Evolutionary conservation across 2,329 filamentous ascomycete genomes (phyloP).

Genomic region (Lasiodiplodia sp.): DNA sequence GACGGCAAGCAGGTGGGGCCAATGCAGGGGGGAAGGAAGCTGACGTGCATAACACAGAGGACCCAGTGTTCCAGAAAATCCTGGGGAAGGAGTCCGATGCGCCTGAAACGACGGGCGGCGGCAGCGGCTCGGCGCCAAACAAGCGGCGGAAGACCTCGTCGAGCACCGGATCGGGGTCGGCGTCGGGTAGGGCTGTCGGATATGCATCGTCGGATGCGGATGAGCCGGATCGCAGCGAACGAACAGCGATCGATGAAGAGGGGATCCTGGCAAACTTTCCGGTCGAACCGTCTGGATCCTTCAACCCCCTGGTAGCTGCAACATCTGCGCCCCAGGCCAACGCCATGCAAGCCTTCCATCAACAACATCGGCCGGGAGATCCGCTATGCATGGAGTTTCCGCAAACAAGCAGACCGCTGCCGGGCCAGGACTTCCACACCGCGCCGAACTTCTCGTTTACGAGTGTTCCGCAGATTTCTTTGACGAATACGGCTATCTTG

Average conservation of each 20-base stretch:
- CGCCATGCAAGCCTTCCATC: not conserved
- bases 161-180: not conserved
- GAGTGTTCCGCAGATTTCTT: not conserved
- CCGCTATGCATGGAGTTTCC: not conserved
- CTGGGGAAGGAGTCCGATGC: constrained; percentile 19
- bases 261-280: not conserved
- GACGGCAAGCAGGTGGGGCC: no score
- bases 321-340: not conserved
- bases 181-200: not conserved
- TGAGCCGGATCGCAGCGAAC: not conserved
- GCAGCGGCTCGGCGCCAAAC: not conserved
- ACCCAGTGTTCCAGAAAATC: constrained; percentile 22
- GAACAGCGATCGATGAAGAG: not conserved
- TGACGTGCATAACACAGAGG: not conserved
- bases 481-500: constrained; percentile 1
- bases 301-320: not conserved
- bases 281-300: not conserved
- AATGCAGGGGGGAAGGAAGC: not conserved
- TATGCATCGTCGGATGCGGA: constrained; percentile 15
- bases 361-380: no score
- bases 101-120: not conserved
- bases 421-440: not conserved
- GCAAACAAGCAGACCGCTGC: no score
- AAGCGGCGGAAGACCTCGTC: constrained; percentile 15
- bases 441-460: not conserved